Conservation (phyloP, 768 basidiomycete species). For the Hericium erinaceus region DNA sequence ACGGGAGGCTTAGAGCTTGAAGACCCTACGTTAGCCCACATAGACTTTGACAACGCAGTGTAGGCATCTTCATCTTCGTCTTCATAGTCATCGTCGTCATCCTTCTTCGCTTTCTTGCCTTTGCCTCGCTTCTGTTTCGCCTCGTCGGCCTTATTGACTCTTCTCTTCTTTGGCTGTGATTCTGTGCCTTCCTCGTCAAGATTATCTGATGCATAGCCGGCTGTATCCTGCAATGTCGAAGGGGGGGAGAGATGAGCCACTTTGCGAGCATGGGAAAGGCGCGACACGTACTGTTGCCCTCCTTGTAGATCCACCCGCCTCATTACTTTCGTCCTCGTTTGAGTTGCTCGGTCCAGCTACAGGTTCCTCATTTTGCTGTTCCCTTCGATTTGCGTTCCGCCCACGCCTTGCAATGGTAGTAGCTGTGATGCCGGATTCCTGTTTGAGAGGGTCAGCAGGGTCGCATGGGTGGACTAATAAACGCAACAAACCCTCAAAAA, state of each 20-base stretch:
- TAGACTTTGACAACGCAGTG: slow-evolving; percentile 46
- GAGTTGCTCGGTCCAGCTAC: slow-evolving; percentile 36
- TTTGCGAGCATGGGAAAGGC: background rate
- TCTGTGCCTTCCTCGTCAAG: slow-evolving; percentile 15
- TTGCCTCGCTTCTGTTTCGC: slow-evolving; percentile 33
- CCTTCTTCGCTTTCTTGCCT: slow-evolving; percentile 25
- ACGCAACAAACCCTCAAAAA: slow-evolving; percentile 53
- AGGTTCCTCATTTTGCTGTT: slow-evolving; percentile 27
- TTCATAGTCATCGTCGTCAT: slow-evolving; percentile 17
- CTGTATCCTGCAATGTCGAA: background rate
- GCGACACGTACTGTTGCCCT: background rate
- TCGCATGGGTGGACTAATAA: background rate
- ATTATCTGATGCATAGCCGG: slow-evolving; percentile 13
- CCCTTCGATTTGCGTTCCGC: background rate
- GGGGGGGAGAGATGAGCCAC: background rate
- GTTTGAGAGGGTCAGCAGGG: background rate
- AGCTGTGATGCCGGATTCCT: slow-evolving; percentile 47
- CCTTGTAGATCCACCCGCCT: slow-evolving; percentile 4
- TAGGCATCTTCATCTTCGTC: slow-evolving; percentile 49
- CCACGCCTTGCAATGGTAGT: slow-evolving; percentile 30
- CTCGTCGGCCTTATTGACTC: slow-evolving; percentile 35
- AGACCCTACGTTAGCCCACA: slow-evolving; percentile 27
- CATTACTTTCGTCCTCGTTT: slow-evolving; percentile 7
- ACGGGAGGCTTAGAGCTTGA: slow-evolving; percentile 46
- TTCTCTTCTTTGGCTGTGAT: slow-evolving; percentile 45